Evolutionary conservation across 257 asterid species (phyloP), one percentile per base, ranked within the genome.

Genomic region (Marsdenia floribunda): DNA sequence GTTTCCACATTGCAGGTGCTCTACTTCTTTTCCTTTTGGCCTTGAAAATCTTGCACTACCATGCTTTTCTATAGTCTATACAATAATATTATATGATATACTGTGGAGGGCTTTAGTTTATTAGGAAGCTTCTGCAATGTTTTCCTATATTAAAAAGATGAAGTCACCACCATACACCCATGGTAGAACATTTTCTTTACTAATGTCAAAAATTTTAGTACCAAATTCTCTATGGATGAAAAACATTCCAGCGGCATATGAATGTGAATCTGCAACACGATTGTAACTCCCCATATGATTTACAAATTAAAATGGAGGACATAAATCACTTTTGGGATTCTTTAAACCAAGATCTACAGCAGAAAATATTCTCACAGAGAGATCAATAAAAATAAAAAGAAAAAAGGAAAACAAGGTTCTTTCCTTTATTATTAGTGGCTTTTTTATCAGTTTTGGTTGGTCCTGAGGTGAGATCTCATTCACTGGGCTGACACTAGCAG

Each of bases 401-500:
- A 50, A 46, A n/a, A 2, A 19, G 38, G 2, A 38, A 55, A 52
- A 22, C 57, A 52, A 12, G 9, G 38, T n/a, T 5, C 21, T 29
- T 44, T 70, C 2, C 42, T 42, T 76, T 42, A 7, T 49, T 55
- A 11, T 54, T 44, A 44, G 8, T 44, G 2, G 1, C 1, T 44
- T 12, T 4, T 78, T 0, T 11, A 16, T n/a, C 2, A 6, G 21
- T 46, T 66, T 29, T 29, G 33, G 33, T 29, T 68, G 44, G 24
- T 57, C 37, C 37, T 60, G 73, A 76, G 61, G n/a, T 57, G 60
- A 70, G 57, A 70, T 59, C 37, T 70, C 18, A 59, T 75, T 81
- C 59, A 46, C 33, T 75, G 44, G 65, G 57, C 76, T 75, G 80
- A 77, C 77, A 61, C 19, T 40, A 71, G 69, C 75, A 67, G 70